phyloP scores from a whole-genome alignment of 2,329 filamentous ascomycete species.

The Lasiodiplodia sp. region DNA sequence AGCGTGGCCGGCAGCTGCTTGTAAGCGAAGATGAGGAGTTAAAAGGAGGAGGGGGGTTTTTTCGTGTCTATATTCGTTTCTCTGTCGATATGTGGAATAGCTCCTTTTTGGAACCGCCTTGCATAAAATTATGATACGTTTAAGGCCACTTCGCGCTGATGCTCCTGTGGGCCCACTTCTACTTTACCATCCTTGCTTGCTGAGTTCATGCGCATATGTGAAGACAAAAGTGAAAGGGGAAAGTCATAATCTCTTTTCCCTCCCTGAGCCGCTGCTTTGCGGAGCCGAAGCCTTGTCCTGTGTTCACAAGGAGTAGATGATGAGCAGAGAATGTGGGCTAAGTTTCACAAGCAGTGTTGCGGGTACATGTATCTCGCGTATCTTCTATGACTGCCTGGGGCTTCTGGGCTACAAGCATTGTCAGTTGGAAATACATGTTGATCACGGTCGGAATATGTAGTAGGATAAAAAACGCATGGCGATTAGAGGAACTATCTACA shows the following conservation, averaged over 20 bases:
- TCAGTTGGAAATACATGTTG: no score
- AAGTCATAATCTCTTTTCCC: neutral
- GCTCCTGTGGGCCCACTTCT: neutral
- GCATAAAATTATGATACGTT: neutral
- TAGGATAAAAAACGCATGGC: no score
- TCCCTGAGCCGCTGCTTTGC: no score
- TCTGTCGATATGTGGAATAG: neutral
- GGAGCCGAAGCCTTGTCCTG: no score
- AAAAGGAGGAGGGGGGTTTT: neutral
- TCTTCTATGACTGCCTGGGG: no score
- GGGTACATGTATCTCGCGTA: no score
- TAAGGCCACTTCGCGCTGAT: neutral
- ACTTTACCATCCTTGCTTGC: neutral
- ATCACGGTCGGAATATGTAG: no score
- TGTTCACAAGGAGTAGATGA: no score
- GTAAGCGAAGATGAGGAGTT: neutral
- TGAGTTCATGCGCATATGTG: neutral
- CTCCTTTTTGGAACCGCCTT: neutral
- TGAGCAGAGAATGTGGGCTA: no score
- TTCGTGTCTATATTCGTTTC: neutral
- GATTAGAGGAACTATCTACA: no score
- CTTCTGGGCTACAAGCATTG: no score
- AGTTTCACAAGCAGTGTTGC: no score
- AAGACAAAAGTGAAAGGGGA: neutral
- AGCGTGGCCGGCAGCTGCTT: conserved; percentile 42